Percentiles rank a stretch among this genome's conserved stretches.
These are phyloP conservation scores for Yarrowia yakushimensis DNA, from an alignment of 805 yeast species.

Conservation along the genomic window DNA sequence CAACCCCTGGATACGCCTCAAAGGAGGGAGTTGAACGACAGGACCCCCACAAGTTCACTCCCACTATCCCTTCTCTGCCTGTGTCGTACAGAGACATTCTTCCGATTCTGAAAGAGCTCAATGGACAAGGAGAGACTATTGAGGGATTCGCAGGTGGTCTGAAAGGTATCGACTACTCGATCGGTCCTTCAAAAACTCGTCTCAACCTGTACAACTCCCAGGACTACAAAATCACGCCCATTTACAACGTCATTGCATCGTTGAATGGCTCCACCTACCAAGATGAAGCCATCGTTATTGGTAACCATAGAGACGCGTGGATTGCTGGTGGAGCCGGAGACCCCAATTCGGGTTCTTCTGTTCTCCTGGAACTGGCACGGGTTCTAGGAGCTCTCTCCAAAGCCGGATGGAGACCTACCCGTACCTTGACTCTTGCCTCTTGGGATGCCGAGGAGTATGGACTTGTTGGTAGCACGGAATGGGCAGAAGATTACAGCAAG, in stretches of 20 bases:
- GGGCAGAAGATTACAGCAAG: slow-evolving; percentile 57
- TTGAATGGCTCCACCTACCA: slow-evolving; percentile 49
- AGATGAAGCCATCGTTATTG: slow-evolving; percentile 58
- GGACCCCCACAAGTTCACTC: slow-evolving; percentile 51
- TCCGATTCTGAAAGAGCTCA: slow-evolving; percentile 57
- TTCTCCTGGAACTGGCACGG: slow-evolving; percentile 59
- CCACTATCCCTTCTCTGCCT: slow-evolving; percentile 68
- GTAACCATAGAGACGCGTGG: slow-evolving; percentile 83
- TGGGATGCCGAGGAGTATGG: slow-evolving; percentile 85
- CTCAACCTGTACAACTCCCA: slow-evolving; percentile 60
- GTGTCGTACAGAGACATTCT: slow-evolving; percentile 59
- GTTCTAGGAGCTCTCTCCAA: slow-evolving; percentile 51
- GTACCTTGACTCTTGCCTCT: slow-evolving; percentile 66
- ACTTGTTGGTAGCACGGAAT: slow-evolving; percentile 72
- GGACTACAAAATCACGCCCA: slow-evolving; percentile 56
- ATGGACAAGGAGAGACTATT: slow-evolving; percentile 52
- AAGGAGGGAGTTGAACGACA: slow-evolving; percentile 48
- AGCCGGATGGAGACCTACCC: slow-evolving; percentile 66
- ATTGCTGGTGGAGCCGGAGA: slow-evolving; percentile 74
- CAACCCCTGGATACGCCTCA: slow-evolving; percentile 67
- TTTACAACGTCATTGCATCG: slow-evolving; percentile 61
- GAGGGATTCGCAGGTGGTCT: slow-evolving; percentile 52
- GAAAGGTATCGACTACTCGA: slow-evolving; percentile 46
- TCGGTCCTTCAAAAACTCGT: slow-evolving; percentile 48
- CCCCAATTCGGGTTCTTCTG: slow-evolving; percentile 73